A percentile compares a stretch with the other conserved stretches of the same genome.
Evolutionary conservation across 257 asterid genomes (phyloP).

Genomic region (Solanum clarkiae): DNA sequence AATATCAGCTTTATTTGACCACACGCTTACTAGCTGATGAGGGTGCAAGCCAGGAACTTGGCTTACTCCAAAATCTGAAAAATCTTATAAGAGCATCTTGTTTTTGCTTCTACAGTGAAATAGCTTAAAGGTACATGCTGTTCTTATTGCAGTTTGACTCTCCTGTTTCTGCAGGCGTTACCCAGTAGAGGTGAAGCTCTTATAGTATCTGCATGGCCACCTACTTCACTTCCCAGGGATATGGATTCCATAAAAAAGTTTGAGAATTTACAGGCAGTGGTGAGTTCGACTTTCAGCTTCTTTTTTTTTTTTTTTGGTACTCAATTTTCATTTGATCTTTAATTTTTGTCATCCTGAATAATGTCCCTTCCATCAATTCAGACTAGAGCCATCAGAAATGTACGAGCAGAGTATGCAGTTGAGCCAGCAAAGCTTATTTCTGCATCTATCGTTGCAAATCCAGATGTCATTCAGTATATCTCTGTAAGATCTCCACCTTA

Average conservation of each 20-base stretch:
- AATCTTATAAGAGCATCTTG: neutral
- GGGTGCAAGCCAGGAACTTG: neutral
- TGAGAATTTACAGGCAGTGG: conserved; percentile 87
- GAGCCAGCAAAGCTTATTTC: conserved; percentile 90
- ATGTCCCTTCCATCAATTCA: conserved; percentile 8
- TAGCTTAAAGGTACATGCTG: neutral
- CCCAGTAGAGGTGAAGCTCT: conserved; percentile 77
- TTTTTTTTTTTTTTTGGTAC: neutral
- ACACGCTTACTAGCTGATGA: neutral
- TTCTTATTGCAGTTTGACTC: neutral
- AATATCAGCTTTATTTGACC: neutral
- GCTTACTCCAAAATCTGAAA: neutral
- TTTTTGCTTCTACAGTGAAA: neutral
- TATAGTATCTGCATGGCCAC: conserved; percentile 82
- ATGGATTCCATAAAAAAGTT: conserved; percentile 61
- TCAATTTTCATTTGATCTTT: neutral
- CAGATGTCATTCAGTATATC: conserved; percentile 73
- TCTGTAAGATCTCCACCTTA: conserved; percentile 42
- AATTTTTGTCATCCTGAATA: neutral
- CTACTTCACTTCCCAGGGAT: conserved; percentile 61
- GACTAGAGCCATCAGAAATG: conserved; percentile 95
- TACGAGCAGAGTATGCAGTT: conserved; percentile 94
- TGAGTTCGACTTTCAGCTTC: conserved; percentile 12
- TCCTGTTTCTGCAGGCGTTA: conserved; percentile 39
- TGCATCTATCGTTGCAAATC: conserved; percentile 69